Evolutionary conservation across 768 basidiomycete species (phyloP), one percentile per base, ranked within the genome.

Genomic region (Jaapia argillacea): DNA sequence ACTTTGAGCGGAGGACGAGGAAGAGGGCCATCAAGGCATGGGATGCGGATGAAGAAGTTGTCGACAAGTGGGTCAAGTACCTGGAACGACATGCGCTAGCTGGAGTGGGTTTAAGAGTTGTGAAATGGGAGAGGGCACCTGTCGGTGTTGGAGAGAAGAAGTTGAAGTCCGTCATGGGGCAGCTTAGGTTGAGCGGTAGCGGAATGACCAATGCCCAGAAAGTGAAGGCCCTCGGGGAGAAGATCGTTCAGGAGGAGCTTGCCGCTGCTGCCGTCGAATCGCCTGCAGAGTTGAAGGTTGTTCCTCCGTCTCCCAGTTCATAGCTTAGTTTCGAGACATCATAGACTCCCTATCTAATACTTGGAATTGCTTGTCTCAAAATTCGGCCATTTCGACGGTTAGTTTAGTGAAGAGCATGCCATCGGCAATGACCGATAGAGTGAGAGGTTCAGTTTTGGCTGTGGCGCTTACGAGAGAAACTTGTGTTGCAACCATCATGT

Each of bases 11-110:
- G 22, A 75, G 69, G 53, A 80, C 82, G 42, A 85, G 93, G 57
- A 87, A 85, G 56, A 75, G 93, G 7, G 74, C 75, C 28, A 78
- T 98, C 64, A 93, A 91, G 62, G 86, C 91, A 0, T 98, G 77
- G 72, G 94, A 98, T 61, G 78, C 91, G 14, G 73, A 92, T 54
- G 66, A 74, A 3, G 77, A 81, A 51, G 79, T 89, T 4, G 70
- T 98, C 7, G 75, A 84, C 23, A 69, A 77, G 47, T 96, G 85
- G 88, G 63, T 89, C 42, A 65, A 71, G 50, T 98, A 94, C 56
- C 58, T 98, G 28, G 65, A 77, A 51, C 68, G 68, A 49, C 81
- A 97, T 61, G 72, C 75, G 35, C 60, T 96, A 54, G 79, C 79
- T 0, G 93, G 94, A 24, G 89, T 98, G 1, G 92, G 91, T 20